phyloP scores from a whole-genome alignment of 2,329 filamentous ascomycete species.

The Waltergamsia citrina region DNA sequence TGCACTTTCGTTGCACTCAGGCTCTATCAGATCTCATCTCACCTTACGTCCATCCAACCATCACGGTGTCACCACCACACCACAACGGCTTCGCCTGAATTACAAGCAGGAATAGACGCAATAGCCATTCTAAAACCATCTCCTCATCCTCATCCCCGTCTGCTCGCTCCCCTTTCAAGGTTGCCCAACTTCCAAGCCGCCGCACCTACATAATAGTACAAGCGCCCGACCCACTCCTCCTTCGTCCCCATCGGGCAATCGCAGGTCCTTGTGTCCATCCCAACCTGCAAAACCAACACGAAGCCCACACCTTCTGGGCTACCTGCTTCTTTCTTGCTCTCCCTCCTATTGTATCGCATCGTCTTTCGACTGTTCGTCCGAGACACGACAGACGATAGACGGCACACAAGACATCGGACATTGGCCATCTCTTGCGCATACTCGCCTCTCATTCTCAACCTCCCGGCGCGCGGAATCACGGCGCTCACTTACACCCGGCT shows the following conservation, averaged over 20 bases:
- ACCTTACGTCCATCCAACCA: neutral
- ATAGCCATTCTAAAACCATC: neutral
- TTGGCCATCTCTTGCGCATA: too few relatives aligned
- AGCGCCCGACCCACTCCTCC: slow-evolving; percentile 6
- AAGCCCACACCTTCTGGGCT: slow-evolving; percentile 3
- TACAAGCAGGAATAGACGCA: too few relatives aligned
- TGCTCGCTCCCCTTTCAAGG: neutral
- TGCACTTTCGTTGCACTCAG: too few relatives aligned
- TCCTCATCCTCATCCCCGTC: neutral
- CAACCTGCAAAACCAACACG: slow-evolving; percentile 6
- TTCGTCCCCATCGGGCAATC: slow-evolving; percentile 4
- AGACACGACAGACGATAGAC: neutral
- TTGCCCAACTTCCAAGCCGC: slow-evolving; percentile 1
- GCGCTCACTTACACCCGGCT: neutral
- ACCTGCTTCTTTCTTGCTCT: neutral
- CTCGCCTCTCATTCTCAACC: too few relatives aligned
- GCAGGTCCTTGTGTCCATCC: slow-evolving; percentile 2
- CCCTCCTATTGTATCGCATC: neutral
- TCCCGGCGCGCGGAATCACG: too few relatives aligned
- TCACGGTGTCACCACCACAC: neutral
- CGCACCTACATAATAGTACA: slow-evolving; percentile 5
- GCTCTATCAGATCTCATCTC: too few relatives aligned
- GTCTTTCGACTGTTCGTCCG: slow-evolving; percentile 1
- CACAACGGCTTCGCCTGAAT: neutral
- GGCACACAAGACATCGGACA: too few relatives aligned